These are phyloP conservation scores for Aspergillus glaucus DNA, from an alignment of 2,329 filamentous ascomycete genomes.

Conservation along the genomic window DNA sequence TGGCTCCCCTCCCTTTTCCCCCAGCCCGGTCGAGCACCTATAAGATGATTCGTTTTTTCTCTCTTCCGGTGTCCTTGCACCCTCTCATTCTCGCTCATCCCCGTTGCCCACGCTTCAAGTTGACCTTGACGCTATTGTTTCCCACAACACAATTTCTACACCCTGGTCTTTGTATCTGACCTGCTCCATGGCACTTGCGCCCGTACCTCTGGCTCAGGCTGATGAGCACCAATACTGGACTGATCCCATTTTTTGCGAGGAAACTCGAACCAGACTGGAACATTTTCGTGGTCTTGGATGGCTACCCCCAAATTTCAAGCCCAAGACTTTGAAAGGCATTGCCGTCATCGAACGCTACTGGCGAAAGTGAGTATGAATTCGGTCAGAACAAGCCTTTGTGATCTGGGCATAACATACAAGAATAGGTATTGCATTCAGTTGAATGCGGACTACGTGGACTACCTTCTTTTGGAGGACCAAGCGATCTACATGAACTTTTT, in stretches of 20 bases:
- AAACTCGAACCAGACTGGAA: slow-evolving; percentile 19
- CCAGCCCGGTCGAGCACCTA: neutral
- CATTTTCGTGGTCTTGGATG: slow-evolving; percentile 16
- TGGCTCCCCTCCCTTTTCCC: slow-evolving; percentile 7
- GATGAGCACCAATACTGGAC: slow-evolving; percentile 17
- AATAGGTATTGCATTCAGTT: slow-evolving; percentile 11
- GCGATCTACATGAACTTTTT: slow-evolving; percentile 15
- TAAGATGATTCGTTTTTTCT: neutral
- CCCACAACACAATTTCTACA: neutral
- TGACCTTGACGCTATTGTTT: too few species aligned
- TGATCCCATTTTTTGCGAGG: slow-evolving; percentile 19
- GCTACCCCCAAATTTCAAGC: slow-evolving; percentile 21
- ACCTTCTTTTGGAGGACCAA: slow-evolving; percentile 9
- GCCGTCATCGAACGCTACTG: neutral
- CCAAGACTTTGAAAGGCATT: slow-evolving; percentile 6
- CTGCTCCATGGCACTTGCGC: slow-evolving; percentile 3
- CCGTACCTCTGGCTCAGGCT: neutral
- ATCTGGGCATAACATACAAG: neutral
- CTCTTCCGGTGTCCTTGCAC: neutral
- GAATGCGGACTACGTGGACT: slow-evolving; percentile 10
- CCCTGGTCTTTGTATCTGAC: neutral
- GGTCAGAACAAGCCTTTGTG: neutral
- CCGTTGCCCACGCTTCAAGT: too few species aligned
- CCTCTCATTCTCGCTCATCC: neutral
- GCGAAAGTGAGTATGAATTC: neutral